These are phyloP conservation scores for Lipomyces sp. DNA, from an alignment of 805 yeast genomes.

Conservation along the genomic window DNA sequence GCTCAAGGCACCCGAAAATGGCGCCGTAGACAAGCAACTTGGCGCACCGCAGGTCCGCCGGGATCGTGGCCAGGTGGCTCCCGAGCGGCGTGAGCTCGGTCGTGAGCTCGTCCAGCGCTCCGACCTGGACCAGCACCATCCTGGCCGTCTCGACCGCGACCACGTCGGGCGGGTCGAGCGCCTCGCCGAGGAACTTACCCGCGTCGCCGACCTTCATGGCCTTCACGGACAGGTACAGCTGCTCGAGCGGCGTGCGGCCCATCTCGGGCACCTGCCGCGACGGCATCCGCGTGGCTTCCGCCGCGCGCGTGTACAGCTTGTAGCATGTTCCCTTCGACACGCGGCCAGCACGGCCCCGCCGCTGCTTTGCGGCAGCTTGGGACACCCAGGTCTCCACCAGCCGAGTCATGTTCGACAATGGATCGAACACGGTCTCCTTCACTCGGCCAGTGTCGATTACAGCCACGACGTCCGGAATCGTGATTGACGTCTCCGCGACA, in stretches of 20 bases:
- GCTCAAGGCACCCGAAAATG: conserved; percentile 75
- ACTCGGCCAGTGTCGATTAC: conserved; percentile 87
- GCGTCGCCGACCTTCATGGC: conserved; percentile 83
- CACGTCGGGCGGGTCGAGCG: conserved; percentile 75
- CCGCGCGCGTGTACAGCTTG: conserved; percentile 66
- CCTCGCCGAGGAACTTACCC: conserved; percentile 61
- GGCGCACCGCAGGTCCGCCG: conserved; percentile 80
- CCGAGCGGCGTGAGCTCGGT: conserved; percentile 71
- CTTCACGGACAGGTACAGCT: conserved; percentile 76
- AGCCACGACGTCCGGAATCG: conserved; percentile 91
- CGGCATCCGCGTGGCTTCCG: conserved; percentile 56
- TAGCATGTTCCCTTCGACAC: conserved; percentile 78
- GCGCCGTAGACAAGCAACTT: conserved; percentile 76
- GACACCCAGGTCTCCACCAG: conserved; percentile 84
- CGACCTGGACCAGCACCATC: conserved; percentile 58
- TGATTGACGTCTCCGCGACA: conserved; percentile 95
- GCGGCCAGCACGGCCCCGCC: conserved; percentile 99
- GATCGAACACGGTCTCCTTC: conserved; percentile 70
- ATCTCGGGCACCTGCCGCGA: conserved; percentile 86
- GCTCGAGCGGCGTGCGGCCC: conserved; percentile 76
- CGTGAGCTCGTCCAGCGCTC: conserved; percentile 55
- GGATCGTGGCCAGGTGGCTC: conserved; percentile 70
- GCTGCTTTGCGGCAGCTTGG: conserved; percentile 80
- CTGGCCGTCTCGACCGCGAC: conserved; percentile 52
- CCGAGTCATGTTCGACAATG: conserved; percentile 62